Evolutionary conservation across 2,329 filamentous ascomycete genomes (phyloP), one percentile per base, ranked within the genome.

Genomic region (Cladosporium sp.): DNA sequence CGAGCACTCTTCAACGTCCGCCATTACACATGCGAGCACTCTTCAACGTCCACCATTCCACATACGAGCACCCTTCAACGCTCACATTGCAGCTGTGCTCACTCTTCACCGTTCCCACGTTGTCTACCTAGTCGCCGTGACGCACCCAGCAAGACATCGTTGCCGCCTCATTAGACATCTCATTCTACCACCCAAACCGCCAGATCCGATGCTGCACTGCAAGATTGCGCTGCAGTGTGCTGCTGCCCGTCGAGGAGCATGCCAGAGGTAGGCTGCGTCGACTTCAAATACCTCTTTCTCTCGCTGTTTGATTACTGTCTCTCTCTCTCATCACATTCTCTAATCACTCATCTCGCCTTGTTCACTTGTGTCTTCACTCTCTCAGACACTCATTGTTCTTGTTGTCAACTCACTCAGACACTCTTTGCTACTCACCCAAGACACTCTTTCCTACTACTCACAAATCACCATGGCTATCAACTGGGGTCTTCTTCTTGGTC

Each of bases 281-380:
- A 63, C 50, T 63, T 63, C 61, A 63, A 63, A 63, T 63, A 63
- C 28, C 11, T 52, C 31, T 31, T 53, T 56, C 50, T 46, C 50
- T 55, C 61, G 49, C 61, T 63, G 61, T 63, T 63, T 63, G 49
- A 63, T 63, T 63, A 56, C 61, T 63, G 61, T 63, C 50, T 63
- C 61, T 63, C 50, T 55, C 61, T 44, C 28, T 63, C 61, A 63
- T 56, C 61, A 63, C 61, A 63, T 23, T 63, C 61, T 63, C 50
- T 63, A 63, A 63, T 63, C 50, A 55, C 61, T 56, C 61, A 56
- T 49, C 33, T 62, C 60, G 35, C 50, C 52, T 63, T 56, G 50
- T 63, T 63, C 61, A 55, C 37, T 63, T 63, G 61, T 63, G 56
- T 62, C 49, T 63, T 53, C 50, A 63, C 61, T 63, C 61, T 55